A percentile compares a stretch with the other conserved stretches of the same genome.
phyloP scores from a whole-genome alignment of 345 rosid genomes.

The Murraya paniculata region DNA sequence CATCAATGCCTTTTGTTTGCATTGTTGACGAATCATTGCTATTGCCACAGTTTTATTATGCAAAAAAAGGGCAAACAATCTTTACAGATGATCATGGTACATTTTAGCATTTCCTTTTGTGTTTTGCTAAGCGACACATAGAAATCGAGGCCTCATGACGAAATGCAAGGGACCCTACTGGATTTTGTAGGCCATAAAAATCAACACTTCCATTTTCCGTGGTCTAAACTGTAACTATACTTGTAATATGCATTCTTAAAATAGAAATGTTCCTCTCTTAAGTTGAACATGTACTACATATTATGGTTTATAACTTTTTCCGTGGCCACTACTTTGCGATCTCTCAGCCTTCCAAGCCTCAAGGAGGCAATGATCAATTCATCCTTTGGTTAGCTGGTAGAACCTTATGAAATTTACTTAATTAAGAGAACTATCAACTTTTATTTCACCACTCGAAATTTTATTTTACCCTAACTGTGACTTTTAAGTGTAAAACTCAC shows the following conservation, averaged over 20 bases:
- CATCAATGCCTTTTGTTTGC: slow-evolving; percentile 23
- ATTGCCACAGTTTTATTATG: slow-evolving; percentile 1
- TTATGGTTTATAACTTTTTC: neutral
- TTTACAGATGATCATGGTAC: slow-evolving; percentile 1
- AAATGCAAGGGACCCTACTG: slow-evolving; percentile 12
- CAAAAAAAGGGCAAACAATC: slow-evolving; percentile 19
- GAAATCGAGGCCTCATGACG: slow-evolving; percentile 15
- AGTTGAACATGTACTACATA: neutral
- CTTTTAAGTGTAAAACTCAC: too few relatives aligned
- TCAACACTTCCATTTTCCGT: neutral
- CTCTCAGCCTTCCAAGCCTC: neutral
- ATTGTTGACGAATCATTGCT: slow-evolving; percentile 21
- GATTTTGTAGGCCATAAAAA: slow-evolving; percentile 22
- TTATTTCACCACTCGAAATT: too few relatives aligned
- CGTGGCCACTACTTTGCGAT: neutral
- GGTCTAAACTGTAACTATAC: slow-evolving; percentile 7
- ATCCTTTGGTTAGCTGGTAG: neutral
- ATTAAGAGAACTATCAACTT: neutral
- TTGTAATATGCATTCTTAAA: neutral
- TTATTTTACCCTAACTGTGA: neutral
- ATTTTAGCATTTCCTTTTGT: slow-evolving; percentile 16
- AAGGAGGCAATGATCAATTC: neutral
- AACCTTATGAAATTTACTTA: neutral
- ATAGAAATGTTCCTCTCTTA: neutral
- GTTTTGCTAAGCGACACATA: slow-evolving; percentile 10